Percentiles rank a stretch among this genome's conserved stretches.
Conservation (phyloP, 306 rosid genomes). For the Cicer yamashitae region DNA sequence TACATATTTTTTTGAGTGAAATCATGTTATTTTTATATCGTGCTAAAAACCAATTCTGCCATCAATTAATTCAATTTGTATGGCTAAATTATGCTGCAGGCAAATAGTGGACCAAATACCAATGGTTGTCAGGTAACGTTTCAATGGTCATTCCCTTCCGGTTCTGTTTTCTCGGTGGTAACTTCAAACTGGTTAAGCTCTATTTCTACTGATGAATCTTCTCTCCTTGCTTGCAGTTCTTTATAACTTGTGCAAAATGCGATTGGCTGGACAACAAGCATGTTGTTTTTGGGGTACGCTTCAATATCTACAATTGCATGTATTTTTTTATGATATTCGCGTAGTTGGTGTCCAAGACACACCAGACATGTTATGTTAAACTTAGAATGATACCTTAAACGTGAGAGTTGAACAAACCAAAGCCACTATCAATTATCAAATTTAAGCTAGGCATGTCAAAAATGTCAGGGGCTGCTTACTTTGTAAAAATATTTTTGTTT, state of each 20-base stretch:
- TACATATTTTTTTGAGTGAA: neutral
- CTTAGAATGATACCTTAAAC: slow-evolving; percentile 3
- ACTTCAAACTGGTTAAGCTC: slow-evolving; percentile 1
- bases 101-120: slow-evolving; percentile 86
- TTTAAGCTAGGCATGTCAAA: slow-evolving; percentile 21
- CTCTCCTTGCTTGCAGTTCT: slow-evolving; percentile 66
- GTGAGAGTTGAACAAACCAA: slow-evolving; percentile 26
- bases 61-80: slow-evolving; percentile 18
- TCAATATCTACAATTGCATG: slow-evolving; percentile 31
- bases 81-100: slow-evolving; percentile 60
- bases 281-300: slow-evolving; percentile 95
- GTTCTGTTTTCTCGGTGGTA: slow-evolving; percentile 15
- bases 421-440: slow-evolving; percentile 7
- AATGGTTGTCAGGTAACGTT: slow-evolving; percentile 89
- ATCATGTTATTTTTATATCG: slow-evolving; percentile 29
- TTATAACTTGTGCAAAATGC: slow-evolving; percentile 88
- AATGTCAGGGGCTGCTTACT: neutral
- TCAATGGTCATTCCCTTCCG: slow-evolving; percentile 26
- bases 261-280: slow-evolving; percentile 99
- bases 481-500: no score
- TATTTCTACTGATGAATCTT: slow-evolving; percentile 44
- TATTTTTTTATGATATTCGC: slow-evolving; percentile 9
- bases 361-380: neutral
- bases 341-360: slow-evolving; percentile 1
- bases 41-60: slow-evolving; percentile 15